phyloP scores from a whole-genome alignment of 352 stramenopile genomes.

The Globisporangium viniferum region DNA sequence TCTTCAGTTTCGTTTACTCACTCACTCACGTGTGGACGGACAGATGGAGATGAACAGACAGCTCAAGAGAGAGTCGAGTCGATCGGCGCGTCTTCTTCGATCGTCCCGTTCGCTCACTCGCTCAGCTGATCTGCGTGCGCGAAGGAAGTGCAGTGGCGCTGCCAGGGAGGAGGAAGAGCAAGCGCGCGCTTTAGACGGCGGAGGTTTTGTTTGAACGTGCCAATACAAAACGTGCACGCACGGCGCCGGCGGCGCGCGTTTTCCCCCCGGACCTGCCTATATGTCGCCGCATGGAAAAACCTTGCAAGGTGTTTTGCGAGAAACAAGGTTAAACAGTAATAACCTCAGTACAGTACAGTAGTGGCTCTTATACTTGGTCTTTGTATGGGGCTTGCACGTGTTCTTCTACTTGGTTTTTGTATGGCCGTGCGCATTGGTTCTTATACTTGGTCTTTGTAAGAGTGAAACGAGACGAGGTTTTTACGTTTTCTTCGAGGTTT shows the following conservation, averaged over 20 bases:
- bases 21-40: not conserved
- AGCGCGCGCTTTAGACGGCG: constrained; percentile 6
- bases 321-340: not conserved
- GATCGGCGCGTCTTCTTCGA: not conserved
- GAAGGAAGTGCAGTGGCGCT: constrained; percentile 3
- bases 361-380: too few species aligned
- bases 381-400: too few species aligned
- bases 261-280: not conserved
- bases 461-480: too few species aligned
- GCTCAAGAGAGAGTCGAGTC: not conserved
- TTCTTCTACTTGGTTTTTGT: too few species aligned
- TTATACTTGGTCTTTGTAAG: too few species aligned
- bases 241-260: not conserved
- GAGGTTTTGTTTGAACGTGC: constrained; percentile 13
- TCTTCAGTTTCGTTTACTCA: not conserved
- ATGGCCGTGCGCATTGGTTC: too few species aligned
- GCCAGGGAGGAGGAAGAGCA: not conserved
- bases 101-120: constrained; percentile 2
- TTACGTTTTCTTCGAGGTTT: not conserved
- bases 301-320: too few species aligned
- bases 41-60: not conserved
- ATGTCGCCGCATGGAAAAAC: too few species aligned
- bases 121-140: constrained; percentile 1
- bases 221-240: constrained; percentile 3
- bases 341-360: not conserved